Evolutionary conservation across 2,329 filamentous ascomycete genomes (phyloP), one percentile per base, ranked within the genome.

Genomic region (Fusarium dlaminii): DNA sequence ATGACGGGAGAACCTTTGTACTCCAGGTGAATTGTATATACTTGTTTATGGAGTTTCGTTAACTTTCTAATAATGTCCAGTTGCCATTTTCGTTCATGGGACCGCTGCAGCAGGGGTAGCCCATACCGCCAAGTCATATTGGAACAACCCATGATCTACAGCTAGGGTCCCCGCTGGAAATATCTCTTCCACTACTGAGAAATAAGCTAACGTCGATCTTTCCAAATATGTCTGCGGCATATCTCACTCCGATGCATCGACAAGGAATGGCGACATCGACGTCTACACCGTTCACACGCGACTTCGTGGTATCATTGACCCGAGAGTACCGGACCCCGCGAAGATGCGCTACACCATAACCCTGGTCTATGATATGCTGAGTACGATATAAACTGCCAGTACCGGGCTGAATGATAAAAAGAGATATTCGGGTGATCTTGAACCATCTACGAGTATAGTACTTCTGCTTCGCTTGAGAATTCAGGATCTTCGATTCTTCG

Each of bases 301-400:
- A 45, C 32, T 40, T 68, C 66, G 66, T 36, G 20, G 22, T 55
- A 68, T 68, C 66, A 63, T 68, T 67, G 3, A 11, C 15, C 66
- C 66, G 64, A 68, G 8, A 6, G 17, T 0, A 32, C 18, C 30
- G 18, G 32, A 62, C 66, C 63, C 54, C 46, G 29, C 66, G n/a
- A 43, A 8, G 30, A 37, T 14, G 49, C 11, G 17, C 2, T 18
- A 9, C 18, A 30, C 27, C n/a, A 18, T 18, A 8, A 17, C 32
- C 27, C n/a, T 29, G 29, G n/a, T 34, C 9, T 4, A 29, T 9
- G 11, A 15, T 32, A 5, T 15, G 1, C 5, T 4, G 7, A n/a
- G n/a, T 22, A 52, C 13, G 10, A 34, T n/a, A 39, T 32, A 24
- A 39, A 3, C 12, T 39, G 20, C 20, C 24, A n/a, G 15, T 6